Conservation (phyloP, 495 filamentous ascomycete species). For the Chaetomium cochliodes region DNA sequence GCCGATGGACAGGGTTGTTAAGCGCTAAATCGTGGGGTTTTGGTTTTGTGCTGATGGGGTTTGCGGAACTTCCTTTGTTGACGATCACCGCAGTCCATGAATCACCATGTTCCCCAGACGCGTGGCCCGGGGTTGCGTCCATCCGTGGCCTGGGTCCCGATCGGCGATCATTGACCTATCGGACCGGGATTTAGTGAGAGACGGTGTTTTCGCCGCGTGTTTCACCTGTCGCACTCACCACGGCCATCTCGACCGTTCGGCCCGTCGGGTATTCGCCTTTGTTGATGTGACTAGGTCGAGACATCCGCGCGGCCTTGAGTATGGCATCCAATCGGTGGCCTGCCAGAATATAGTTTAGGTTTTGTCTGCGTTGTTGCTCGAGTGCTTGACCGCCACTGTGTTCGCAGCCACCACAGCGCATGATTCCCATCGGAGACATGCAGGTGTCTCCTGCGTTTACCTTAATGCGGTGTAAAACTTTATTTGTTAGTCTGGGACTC, state of each 20-base stretch:
- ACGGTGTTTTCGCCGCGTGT: background rate
- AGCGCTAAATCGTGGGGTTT: background rate
- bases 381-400: background rate
- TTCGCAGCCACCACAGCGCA: background rate
- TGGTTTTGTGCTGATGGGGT: slow-evolving; percentile 1
- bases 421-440: background rate
- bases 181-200: slow-evolving; percentile 8
- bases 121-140: background rate
- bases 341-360: background rate
- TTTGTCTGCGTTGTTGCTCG: background rate
- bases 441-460: background rate
- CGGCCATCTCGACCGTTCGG: background rate
- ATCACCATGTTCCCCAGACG: slow-evolving; percentile 10
- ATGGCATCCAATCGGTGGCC: background rate
- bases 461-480: background rate
- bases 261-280: background rate
- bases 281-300: background rate
- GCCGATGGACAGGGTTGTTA: background rate
- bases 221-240: slow-evolving; percentile 1
- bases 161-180: slow-evolving; percentile 15
- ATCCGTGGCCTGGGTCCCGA: background rate
- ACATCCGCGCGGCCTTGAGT: background rate
- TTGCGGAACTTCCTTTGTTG: slow-evolving; percentile 7
- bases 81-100: slow-evolving; percentile 4
- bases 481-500: background rate